Evolutionary conservation across 164 flowering plant species (phyloP).

Genomic region (Cinnamomum micranthum): DNA sequence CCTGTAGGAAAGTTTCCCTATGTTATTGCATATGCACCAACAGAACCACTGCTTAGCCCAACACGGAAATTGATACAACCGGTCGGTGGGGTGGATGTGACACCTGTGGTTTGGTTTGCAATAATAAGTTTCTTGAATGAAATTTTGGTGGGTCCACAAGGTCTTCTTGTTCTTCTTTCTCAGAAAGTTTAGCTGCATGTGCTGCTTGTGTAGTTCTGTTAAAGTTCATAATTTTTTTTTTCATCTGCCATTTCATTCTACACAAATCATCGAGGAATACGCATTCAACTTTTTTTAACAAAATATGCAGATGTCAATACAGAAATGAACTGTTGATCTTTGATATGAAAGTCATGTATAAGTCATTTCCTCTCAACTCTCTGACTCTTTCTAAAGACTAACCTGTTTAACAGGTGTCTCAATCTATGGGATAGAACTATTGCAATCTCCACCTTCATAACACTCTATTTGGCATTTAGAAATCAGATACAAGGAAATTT

Average conservation of each 20-base stretch:
- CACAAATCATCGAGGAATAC: neutral
- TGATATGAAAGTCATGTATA: neutral
- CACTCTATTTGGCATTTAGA: constrained; percentile 5
- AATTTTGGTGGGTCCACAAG: constrained; percentile 86
- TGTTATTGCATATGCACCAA: constrained; percentile 87
- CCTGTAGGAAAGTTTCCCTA: constrained; percentile 93
- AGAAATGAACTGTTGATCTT: neutral
- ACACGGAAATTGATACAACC: constrained; percentile 92
- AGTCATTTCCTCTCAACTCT: neutral
- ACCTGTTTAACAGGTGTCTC: neutral
- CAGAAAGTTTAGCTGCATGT: constrained; percentile 41
- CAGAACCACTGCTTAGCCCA: constrained; percentile 72
- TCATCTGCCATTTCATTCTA: neutral
- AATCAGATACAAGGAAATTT: constrained; percentile 25
- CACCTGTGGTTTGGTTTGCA: constrained; percentile 98
- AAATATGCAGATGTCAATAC: neutral
- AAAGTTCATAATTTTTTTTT: neutral
- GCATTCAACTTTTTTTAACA: neutral
- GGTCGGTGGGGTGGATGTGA: constrained; percentile 93
- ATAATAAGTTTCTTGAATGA: constrained; percentile 79
- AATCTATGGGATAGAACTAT: neutral
- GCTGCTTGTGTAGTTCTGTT: neutral
- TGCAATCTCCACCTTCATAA: neutral
- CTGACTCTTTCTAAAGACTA: neutral
- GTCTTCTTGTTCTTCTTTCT: constrained; percentile 80